Percentiles rank a stretch among this genome's conserved stretches.
phyloP scores from a whole-genome alignment of 768 basidiomycete genomes.

The Hypsizygus marmoreus region DNA sequence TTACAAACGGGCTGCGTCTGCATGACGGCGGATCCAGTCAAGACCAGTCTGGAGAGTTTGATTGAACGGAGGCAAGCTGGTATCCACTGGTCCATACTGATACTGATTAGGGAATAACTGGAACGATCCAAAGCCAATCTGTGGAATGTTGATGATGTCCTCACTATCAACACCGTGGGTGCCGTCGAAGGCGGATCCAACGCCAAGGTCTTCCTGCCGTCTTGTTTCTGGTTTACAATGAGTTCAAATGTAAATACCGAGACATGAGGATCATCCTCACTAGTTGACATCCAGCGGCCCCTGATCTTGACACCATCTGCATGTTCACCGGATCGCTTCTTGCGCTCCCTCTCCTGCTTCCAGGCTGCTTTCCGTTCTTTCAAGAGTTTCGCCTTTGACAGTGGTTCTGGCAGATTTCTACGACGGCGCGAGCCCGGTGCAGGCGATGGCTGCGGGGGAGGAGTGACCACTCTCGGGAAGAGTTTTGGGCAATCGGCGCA shows the following conservation, averaged over 20 bases:
- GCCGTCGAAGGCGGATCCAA: slow-evolving; percentile 61
- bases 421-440: slow-evolving; percentile 40
- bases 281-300: slow-evolving; percentile 60
- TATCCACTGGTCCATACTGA: slow-evolving; percentile 46
- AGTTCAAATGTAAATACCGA: slow-evolving; percentile 2
- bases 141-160: slow-evolving; percentile 58
- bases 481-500: slow-evolving; percentile 60
- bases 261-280: slow-evolving; percentile 30
- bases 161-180: slow-evolving; percentile 67
- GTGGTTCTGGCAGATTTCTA: slow-evolving; percentile 33
- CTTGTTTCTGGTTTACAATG: slow-evolving; percentile 39
- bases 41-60: slow-evolving; percentile 51
- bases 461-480: slow-evolving; percentile 35
- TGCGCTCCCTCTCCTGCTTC: slow-evolving; percentile 44
- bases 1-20: slow-evolving; percentile 45
- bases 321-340: slow-evolving; percentile 31
- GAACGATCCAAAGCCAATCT: slow-evolving; percentile 61
- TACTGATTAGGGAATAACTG: slow-evolving; percentile 73
- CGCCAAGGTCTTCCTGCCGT: slow-evolving; percentile 42
- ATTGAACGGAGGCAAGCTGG: slow-evolving; percentile 51
- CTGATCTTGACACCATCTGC: slow-evolving; percentile 50
- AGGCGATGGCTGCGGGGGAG: slow-evolving; percentile 38
- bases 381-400: slow-evolving; percentile 50
- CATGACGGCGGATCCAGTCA: slow-evolving; percentile 58
- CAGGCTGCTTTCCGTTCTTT: slow-evolving; percentile 48